Conservation (phyloP, 1,284 basidiomycete genomes). For the Sutorius eximius region DNA sequence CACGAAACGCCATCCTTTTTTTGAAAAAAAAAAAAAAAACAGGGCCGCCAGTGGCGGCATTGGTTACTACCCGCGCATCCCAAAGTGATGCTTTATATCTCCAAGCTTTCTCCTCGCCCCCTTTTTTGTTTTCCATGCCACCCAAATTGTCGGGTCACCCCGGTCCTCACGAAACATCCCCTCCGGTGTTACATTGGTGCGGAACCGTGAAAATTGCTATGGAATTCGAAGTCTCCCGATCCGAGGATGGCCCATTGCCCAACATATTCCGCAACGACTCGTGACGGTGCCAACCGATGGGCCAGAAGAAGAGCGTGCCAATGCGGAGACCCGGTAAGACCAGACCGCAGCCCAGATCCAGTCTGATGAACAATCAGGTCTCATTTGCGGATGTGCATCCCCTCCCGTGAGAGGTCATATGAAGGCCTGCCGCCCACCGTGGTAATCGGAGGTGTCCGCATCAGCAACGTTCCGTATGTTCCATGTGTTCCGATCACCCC, state of each 20-base stretch:
- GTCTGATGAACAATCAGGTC: conserved; percentile 14
- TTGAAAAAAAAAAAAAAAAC: neutral
- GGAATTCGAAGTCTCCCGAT: conserved; percentile 20
- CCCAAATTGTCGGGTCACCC: neutral
- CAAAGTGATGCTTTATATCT: conserved; percentile 5
- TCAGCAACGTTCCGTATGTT: conserved; percentile 15
- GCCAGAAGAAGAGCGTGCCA: neutral
- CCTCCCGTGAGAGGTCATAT: conserved; percentile 27
- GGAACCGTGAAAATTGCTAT: conserved; percentile 12
- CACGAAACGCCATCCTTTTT: conserved; percentile 13
- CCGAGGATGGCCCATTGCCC: conserved; percentile 13
- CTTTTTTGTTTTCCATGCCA: neutral
- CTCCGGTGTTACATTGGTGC: conserved; percentile 2
- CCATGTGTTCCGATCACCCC: conserved; percentile 12
- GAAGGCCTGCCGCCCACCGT: conserved; percentile 21
- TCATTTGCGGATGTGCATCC: conserved; percentile 5
- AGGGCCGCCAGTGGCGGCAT: neutral
- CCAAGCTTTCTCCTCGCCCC: neutral
- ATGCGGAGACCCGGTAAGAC: conserved; percentile 16
- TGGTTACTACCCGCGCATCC: conserved; percentile 3
- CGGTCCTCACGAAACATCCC: neutral
- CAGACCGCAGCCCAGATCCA: conserved; percentile 17
- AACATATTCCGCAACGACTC: conserved; percentile 3
- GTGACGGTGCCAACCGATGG: neutral
- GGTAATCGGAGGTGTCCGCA: conserved; percentile 22